phyloP scores from a whole-genome alignment of 116 monocot species.

The Cymodocea nodosa region DNA sequence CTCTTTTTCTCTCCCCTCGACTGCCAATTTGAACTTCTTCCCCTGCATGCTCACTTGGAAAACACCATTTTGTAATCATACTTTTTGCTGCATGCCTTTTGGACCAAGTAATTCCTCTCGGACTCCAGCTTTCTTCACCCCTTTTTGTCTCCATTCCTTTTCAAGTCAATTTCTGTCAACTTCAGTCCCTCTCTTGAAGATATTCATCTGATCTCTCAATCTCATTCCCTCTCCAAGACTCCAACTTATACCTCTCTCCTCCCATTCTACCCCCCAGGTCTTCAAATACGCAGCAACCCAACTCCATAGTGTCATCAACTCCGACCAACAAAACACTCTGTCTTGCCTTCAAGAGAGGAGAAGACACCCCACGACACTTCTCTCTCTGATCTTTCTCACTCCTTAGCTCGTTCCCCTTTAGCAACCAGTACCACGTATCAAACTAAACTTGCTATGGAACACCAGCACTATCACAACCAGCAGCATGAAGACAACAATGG shows the following conservation, averaged over 20 bases:
- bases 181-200: slow-evolving; percentile 93
- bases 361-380: too few species aligned
- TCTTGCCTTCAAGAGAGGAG: too few species aligned
- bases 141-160: slow-evolving; percentile 52
- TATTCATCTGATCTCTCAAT: slow-evolving; percentile 29
- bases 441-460: slow-evolving; percentile 9
- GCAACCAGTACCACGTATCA: too few species aligned
- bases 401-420: too few species aligned
- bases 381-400: too few species aligned
- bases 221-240: slow-evolving; percentile 8
- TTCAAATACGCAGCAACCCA: slow-evolving; percentile 11
- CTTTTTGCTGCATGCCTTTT: slow-evolving; percentile 35
- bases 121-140: slow-evolving; percentile 45
- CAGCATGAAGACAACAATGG: slow-evolving; percentile 10
- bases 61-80: slow-evolving; percentile 23
- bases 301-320: too few species aligned
- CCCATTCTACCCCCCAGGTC: background rate
- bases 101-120: slow-evolving; percentile 26
- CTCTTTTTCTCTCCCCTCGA: background rate
- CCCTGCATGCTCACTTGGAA: slow-evolving; percentile 3
- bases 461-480: slow-evolving; percentile 9
- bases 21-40: slow-evolving; percentile 1
- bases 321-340: too few species aligned
- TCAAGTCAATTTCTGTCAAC: slow-evolving; percentile 50
- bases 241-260: background rate